A percentile compares a stretch with the other conserved stretches of the same genome.
These are phyloP conservation scores for Athelia psychrophila DNA, from an alignment of 1,284 basidiomycete genomes.

Conservation along the genomic window DNA sequence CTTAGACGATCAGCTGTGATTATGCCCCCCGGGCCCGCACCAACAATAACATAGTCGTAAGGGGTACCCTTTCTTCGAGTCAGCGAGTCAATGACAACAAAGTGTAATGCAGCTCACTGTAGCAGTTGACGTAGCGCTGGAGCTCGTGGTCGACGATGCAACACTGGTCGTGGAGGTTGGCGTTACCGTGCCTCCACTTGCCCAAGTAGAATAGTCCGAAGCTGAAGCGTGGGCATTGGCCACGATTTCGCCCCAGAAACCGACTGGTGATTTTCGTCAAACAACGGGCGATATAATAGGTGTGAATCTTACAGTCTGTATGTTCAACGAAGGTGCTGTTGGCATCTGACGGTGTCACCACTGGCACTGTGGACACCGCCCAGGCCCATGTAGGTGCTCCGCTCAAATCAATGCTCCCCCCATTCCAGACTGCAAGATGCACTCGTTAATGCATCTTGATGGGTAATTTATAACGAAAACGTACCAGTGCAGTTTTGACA, in stretches of 20 bases:
- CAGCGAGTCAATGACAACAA: no score
- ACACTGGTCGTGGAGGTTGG: no score
- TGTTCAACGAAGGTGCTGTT: slow-evolving; percentile 39
- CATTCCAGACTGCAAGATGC: slow-evolving; percentile 31
- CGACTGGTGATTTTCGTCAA: no score
- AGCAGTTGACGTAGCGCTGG: no score
- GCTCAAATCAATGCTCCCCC: slow-evolving; percentile 37
- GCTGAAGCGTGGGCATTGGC: no score
- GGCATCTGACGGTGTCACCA: slow-evolving; percentile 34
- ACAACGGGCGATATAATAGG: background rate
- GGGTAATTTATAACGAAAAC: background rate
- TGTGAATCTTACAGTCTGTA: slow-evolving; percentile 37
- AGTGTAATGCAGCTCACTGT: no score
- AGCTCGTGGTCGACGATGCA: no score
- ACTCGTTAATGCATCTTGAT: background rate
- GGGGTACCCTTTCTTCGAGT: slow-evolving; percentile 50
- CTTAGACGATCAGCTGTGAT: slow-evolving; percentile 55
- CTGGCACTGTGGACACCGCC: slow-evolving; percentile 39
- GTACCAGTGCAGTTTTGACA: slow-evolving; percentile 52
- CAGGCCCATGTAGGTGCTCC: slow-evolving; percentile 47
- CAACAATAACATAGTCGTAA: slow-evolving; percentile 64
- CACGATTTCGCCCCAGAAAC: no score
- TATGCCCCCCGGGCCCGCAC: slow-evolving; percentile 49
- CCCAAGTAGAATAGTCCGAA: no score
- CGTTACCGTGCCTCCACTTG: no score